Evolutionary conservation across 2,329 filamentous ascomycete genomes (phyloP), one percentile per base, ranked within the genome.

Genomic region (Neonectria magnoliae): DNA sequence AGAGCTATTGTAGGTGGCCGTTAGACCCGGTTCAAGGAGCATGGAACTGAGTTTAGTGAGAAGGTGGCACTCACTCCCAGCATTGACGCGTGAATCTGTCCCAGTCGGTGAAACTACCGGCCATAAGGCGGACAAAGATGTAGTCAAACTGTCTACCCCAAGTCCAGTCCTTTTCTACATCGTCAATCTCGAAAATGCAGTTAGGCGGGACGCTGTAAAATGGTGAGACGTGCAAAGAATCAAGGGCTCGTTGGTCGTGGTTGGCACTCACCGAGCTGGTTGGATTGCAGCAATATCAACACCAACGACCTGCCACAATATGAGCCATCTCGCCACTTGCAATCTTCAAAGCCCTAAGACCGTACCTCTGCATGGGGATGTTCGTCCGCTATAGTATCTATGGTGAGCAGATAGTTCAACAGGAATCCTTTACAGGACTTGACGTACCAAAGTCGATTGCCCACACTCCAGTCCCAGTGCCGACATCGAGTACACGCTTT

Each of bases 381-480:
- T 2, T 68, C 59, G 1, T 70, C 68, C 1, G 67, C 68, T 69
- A 18, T 11, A 14, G 3, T 3, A 14, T 5, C 3, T 0, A 1
- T 9, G 16, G 27, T 67, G 5, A 67, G 62, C 29, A 2, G 3
- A 14, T 9, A 27, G 10, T 16, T 55, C 2, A 7, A 27, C 2
- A 5, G 7, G 3, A 13, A 8, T 25, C 1, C 1, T 4, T 13
- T 36, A 29, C 3, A 16, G n/a, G 16, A 13, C 7, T 33, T 13
- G 2, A 2, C 62, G 1, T 36, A 66, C 67, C 67, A 25, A 70
- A 70, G 10, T 70, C 65, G 0, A 70, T 57, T 0, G 68, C 68
- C 68, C 68, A 70, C 1, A 68, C 45, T 2, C 67, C 68, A 2
- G 68, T 69, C 1, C 68, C 68, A 0, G 68, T 70, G 0, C 68